phyloP scores from a whole-genome alignment of 352 stramenopile species.

The Globisporangium uncinulatum region DNA sequence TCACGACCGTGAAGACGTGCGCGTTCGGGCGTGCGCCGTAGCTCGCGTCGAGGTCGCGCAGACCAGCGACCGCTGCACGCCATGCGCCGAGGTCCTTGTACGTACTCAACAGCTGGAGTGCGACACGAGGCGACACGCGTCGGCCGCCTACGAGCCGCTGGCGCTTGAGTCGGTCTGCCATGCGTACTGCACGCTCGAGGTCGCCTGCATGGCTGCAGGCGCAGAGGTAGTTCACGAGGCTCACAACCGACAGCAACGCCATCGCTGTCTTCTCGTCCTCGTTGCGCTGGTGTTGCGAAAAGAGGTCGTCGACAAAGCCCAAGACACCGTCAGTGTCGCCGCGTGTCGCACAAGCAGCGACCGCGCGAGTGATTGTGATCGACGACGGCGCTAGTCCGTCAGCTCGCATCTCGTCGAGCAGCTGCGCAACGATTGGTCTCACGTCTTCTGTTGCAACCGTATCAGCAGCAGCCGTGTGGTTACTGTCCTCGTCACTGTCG shows the following conservation, averaged over 20 bases:
- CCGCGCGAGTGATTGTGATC: constrained; percentile 26
- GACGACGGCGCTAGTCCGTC: constrained; percentile 7
- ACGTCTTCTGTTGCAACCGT: constrained; percentile 1
- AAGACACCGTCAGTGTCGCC: constrained; percentile 33
- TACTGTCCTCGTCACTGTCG: constrained; percentile 1
- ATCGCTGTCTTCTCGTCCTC: background rate
- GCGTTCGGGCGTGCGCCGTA: constrained; percentile 44
- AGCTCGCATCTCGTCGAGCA: constrained; percentile 33
- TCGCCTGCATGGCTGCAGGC: constrained; percentile 26
- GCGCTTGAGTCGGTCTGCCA: constrained; percentile 27
- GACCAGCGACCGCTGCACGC: constrained; percentile 35
- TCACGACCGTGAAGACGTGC: constrained; percentile 43
- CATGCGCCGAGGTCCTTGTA: constrained; percentile 43
- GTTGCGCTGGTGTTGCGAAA: background rate
- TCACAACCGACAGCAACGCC: constrained; percentile 15
- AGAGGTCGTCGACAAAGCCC: constrained; percentile 25
- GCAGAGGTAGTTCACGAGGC: constrained; percentile 33
- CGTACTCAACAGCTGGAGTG: constrained; percentile 41
- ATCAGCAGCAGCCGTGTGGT: background rate
- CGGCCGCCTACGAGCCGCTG: constrained; percentile 21
- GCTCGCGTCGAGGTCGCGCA: constrained; percentile 33
- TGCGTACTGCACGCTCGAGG: constrained; percentile 27
- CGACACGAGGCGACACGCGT: constrained; percentile 18
- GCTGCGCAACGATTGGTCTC: constrained; percentile 9
- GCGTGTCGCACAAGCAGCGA: constrained; percentile 36